These are phyloP conservation scores for Mortierella sp. DNA, from an alignment of 371 early-diverging fungal species.

Conservation along the genomic window DNA sequence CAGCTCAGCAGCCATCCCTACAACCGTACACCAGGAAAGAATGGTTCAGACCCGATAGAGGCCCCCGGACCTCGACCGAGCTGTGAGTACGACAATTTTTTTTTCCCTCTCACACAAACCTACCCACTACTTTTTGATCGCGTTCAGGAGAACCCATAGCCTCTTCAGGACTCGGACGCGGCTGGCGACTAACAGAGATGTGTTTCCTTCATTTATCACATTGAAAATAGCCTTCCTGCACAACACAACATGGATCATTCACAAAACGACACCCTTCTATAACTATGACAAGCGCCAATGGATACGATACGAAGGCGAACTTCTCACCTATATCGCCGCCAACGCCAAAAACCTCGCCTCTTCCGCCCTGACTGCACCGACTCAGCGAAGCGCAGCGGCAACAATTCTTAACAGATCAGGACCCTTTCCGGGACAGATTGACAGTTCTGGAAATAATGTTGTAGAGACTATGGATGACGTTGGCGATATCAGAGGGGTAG, in stretches of 20 bases:
- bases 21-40: not conserved
- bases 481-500: constrained; percentile 36
- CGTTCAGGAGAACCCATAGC: too few species aligned
- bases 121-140: not conserved
- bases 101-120: too few species aligned
- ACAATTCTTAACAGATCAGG: constrained; percentile 22
- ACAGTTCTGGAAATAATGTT: constrained; percentile 33
- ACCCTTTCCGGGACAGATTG: constrained; percentile 41
- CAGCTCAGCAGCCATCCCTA: not conserved
- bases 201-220: not conserved
- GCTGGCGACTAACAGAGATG: not conserved
- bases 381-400: not conserved
- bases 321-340: constrained; percentile 42
- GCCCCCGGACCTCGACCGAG: not conserved
- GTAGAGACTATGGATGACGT: constrained; percentile 32
- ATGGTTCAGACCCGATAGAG: not conserved
- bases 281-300: constrained; percentile 14
- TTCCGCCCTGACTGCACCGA: constrained; percentile 4
- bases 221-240: constrained; percentile 17
- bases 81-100: not conserved
- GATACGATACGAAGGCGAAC: constrained; percentile 28
- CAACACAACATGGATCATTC: constrained; percentile 50
- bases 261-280: constrained; percentile 52
- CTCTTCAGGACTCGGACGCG: not conserved
- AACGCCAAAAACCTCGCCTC: constrained; percentile 34